Evolutionary conservation across 2,329 filamentous ascomycete species (phyloP).

Genomic region (Penicillium hesseltinei): DNA sequence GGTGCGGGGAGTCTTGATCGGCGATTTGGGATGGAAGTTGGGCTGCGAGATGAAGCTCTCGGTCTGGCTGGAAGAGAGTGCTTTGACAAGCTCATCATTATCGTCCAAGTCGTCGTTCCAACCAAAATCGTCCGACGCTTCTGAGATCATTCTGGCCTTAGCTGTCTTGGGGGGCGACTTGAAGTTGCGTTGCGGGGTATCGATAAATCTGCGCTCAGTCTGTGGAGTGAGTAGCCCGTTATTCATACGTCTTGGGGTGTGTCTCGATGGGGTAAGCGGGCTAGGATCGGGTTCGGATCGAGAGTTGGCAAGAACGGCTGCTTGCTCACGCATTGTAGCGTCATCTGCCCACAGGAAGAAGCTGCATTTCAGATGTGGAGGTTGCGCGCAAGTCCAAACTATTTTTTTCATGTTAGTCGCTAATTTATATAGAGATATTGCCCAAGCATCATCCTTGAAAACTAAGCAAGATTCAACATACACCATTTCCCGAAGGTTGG

Average conservation of each 20-base stretch:
- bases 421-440: not conserved
- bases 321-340: slow-evolving; percentile 54
- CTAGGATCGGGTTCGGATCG: slow-evolving; percentile 43
- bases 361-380: slow-evolving; percentile 49
- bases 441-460: not conserved
- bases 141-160: slow-evolving; percentile 32
- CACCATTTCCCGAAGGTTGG: slow-evolving; percentile 57
- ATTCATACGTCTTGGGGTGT: not conserved
- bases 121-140: slow-evolving; percentile 37
- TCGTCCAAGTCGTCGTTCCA: slow-evolving; percentile 41
- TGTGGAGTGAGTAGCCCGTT: slow-evolving; percentile 37
- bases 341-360: slow-evolving; percentile 64
- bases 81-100: slow-evolving; percentile 24
- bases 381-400: slow-evolving; percentile 59
- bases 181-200: slow-evolving; percentile 14
- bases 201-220: slow-evolving; percentile 26
- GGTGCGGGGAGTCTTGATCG: slow-evolving; percentile 39
- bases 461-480: slow-evolving; percentile 23
- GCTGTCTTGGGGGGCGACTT: slow-evolving; percentile 26
- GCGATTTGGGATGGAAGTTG: slow-evolving; percentile 35
- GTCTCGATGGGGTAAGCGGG: slow-evolving; percentile 14
- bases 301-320: slow-evolving; percentile 50
- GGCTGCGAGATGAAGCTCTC: slow-evolving; percentile 26
- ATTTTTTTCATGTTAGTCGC: not conserved
- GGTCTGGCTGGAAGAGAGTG: slow-evolving; percentile 10